Evolutionary conservation across 2,329 filamentous ascomycete genomes (phyloP).

Genomic region (Xylariaceae sp.): DNA sequence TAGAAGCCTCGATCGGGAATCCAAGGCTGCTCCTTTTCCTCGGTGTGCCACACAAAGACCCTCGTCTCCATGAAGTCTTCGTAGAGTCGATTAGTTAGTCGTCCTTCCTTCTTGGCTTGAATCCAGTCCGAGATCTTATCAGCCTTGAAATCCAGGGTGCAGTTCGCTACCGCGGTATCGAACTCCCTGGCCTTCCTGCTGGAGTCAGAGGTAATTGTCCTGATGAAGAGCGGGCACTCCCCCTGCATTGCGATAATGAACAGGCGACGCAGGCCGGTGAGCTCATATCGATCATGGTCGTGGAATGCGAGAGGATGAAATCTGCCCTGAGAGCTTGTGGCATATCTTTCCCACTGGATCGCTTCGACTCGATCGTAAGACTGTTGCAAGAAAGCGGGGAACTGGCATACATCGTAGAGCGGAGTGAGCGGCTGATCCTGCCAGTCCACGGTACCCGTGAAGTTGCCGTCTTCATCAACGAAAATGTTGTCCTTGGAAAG

Average conservation of each 20-base stretch:
- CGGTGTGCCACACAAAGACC: background rate
- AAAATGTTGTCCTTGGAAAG: constrained; percentile 33
- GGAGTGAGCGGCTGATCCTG: constrained; percentile 31
- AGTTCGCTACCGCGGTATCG: constrained; percentile 30
- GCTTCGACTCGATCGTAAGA: constrained; percentile 15
- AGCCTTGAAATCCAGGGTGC: constrained; percentile 23
- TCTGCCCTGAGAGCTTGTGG: constrained; percentile 3
- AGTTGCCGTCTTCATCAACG: constrained; percentile 27
- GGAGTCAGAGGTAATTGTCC: constrained; percentile 11
- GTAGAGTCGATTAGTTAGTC: constrained; percentile 9
- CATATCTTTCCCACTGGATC: too few relatives aligned
- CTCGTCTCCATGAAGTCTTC: constrained; percentile 9
- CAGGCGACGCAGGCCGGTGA: constrained; percentile 21
- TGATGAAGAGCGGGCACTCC: constrained; percentile 20
- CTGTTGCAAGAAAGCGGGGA: constrained; percentile 30
- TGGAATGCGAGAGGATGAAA: constrained; percentile 14
- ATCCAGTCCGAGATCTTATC: constrained; percentile 24
- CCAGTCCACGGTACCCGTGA: constrained; percentile 33
- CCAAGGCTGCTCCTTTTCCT: background rate
- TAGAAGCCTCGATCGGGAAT: too few relatives aligned
- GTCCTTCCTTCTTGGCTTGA: constrained; percentile 14
- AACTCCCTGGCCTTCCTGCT: constrained; percentile 22
- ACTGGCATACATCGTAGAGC: constrained; percentile 27
- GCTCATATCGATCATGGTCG: constrained; percentile 20
- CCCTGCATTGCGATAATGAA: constrained; percentile 25